Evolutionary conservation across 1,139 yeast species (phyloP).

Genomic region (Candida sojae): DNA sequence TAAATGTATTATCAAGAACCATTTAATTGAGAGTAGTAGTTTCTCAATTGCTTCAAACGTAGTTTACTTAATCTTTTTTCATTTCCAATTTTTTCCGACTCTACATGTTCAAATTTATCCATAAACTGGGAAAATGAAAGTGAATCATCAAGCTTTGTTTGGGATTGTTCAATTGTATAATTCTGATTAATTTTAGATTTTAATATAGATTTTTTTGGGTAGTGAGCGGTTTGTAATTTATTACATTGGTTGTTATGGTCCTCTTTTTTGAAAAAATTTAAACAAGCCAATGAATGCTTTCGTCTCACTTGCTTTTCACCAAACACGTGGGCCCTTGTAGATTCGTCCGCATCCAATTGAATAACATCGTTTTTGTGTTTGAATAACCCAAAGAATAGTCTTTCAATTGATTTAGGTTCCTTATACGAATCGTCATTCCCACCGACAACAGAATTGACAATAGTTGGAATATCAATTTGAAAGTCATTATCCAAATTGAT

Average conservation of each 20-base stretch:
- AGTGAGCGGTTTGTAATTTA: background rate
- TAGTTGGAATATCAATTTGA: background rate
- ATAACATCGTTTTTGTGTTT: background rate
- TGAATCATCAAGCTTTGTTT: slow-evolving; percentile 18
- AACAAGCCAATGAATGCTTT: slow-evolving; percentile 6
- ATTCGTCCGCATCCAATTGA: background rate
- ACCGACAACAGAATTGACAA: background rate
- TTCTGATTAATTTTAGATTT: slow-evolving; percentile 24
- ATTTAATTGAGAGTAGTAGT: slow-evolving; percentile 18
- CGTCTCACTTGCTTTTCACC: slow-evolving; percentile 1
- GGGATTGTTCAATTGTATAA: slow-evolving; percentile 20
- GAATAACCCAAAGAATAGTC: background rate
- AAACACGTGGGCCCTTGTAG: background rate
- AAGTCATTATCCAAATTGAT: slow-evolving; percentile 5
- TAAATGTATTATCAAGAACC: background rate
- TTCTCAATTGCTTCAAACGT: slow-evolving; percentile 20
- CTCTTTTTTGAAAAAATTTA: slow-evolving; percentile 4
- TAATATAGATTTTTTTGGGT: slow-evolving; percentile 20
- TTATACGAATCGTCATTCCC: background rate
- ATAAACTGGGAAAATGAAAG: slow-evolving; percentile 14
- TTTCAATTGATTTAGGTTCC: background rate
- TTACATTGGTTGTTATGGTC: background rate
- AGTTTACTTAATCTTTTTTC: slow-evolving; percentile 17
- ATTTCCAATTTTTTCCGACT: slow-evolving; percentile 18
- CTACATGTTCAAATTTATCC: slow-evolving; percentile 21